Conservation (phyloP, 768 basidiomycete species). For the Psilocybe sp. region DNA sequence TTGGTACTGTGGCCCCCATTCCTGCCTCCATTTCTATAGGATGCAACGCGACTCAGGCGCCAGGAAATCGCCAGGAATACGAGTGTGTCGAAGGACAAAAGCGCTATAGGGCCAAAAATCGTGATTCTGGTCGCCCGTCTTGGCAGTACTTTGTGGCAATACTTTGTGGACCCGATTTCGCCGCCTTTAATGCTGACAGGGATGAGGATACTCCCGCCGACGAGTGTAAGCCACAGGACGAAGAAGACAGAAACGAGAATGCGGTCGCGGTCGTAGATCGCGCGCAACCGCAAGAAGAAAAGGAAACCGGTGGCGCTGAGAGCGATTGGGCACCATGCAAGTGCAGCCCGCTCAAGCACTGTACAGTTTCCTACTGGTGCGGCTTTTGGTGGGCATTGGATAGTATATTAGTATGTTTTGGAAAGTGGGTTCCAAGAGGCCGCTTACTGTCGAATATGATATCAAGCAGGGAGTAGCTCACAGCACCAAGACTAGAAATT, state of each 20-base stretch:
- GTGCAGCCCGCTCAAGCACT: slow-evolving; percentile 5
- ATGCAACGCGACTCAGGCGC: slow-evolving; percentile 5
- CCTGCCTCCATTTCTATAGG: too few relatives aligned
- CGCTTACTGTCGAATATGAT: neutral
- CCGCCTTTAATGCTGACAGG: slow-evolving; percentile 14
- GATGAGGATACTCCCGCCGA: slow-evolving; percentile 20
- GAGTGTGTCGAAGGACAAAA: slow-evolving; percentile 22
- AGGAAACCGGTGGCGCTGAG: slow-evolving; percentile 19
- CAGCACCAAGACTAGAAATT: neutral
- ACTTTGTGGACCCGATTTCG: slow-evolving; percentile 17
- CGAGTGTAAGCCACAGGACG: slow-evolving; percentile 25
- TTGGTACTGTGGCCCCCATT: neutral
- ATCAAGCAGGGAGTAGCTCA: neutral
- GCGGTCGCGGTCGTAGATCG: slow-evolving; percentile 18
- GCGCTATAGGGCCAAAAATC: slow-evolving; percentile 11
- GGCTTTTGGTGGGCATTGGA: slow-evolving; percentile 6
- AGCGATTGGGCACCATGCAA: slow-evolving; percentile 15
- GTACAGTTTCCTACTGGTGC: slow-evolving; percentile 13
- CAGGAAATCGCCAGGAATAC: slow-evolving; percentile 29
- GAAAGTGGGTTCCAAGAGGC: neutral
- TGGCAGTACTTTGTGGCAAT: too few relatives aligned
- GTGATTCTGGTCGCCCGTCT: slow-evolving; percentile 9
- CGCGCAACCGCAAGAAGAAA: slow-evolving; percentile 24
- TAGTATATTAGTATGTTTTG: too few relatives aligned
- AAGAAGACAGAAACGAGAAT: slow-evolving; percentile 20